phyloP scores from a whole-genome alignment of 306 rosid genomes.

The Spatholobus suberectus region DNA sequence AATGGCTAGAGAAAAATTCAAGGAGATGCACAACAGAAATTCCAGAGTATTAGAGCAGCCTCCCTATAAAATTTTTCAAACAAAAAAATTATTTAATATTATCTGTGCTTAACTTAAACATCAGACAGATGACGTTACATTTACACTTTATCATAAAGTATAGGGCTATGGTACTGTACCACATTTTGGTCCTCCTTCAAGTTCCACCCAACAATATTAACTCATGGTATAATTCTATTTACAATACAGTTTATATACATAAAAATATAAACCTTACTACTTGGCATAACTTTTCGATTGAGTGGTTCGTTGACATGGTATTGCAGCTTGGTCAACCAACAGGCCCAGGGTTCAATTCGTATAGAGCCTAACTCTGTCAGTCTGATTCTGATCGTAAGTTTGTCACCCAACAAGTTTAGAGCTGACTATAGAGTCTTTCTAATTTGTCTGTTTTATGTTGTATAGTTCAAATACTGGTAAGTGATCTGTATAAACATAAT shows the following conservation, averaged over 20 bases:
- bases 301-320: not conserved
- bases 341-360: not conserved
- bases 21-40: constrained; percentile 33
- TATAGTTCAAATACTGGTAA: not conserved
- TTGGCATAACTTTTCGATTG: not conserved
- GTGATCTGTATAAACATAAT: not conserved
- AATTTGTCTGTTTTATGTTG: not conserved
- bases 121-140: constrained; percentile 2
- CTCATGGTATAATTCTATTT: not conserved
- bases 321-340: not conserved
- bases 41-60: not conserved
- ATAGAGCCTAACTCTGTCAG: not conserved
- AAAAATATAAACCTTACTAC: not conserved
- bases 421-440: not conserved
- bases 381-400: not conserved
- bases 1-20: constrained; percentile 13
- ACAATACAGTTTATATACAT: not conserved
- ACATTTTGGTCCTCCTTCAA: not conserved
- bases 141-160: not conserved
- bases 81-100: not conserved
- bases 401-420: constrained; percentile 8
- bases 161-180: not conserved
- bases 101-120: not conserved
- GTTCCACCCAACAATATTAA: not conserved
- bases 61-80: not conserved